Evolutionary conservation across 805 yeast species (phyloP).

Genomic region (Candida xiaguanensis): DNA sequence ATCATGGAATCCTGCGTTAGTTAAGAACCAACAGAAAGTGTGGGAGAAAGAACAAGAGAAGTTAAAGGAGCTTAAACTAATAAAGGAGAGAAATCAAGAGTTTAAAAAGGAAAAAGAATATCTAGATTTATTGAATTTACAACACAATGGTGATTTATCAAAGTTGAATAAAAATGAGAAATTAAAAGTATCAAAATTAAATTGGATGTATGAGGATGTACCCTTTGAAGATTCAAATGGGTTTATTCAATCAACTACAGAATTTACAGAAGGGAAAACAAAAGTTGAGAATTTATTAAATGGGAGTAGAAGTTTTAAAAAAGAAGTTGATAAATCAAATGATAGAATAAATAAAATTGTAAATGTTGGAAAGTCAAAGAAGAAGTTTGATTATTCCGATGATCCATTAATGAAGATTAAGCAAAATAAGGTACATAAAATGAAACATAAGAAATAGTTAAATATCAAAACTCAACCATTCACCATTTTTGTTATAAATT

Average conservation of each 20-base stretch:
- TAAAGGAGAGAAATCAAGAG: conserved; percentile 62
- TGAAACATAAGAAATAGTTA: conserved; percentile 6
- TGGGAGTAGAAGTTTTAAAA: conserved; percentile 47
- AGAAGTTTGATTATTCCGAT: conserved; percentile 16
- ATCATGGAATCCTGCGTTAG: conserved; percentile 92
- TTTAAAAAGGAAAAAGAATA: conserved; percentile 58
- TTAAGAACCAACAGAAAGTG: conserved; percentile 80
- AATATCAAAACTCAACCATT: too few relatives aligned
- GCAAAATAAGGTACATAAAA: conserved; percentile 2
- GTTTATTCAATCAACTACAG: conserved; percentile 30
- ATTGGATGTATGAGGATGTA: conserved; percentile 83
- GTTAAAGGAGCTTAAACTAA: conserved; percentile 62
- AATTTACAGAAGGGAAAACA: conserved; percentile 27
- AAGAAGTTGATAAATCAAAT: conserved; percentile 5
- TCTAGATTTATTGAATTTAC: conserved; percentile 49
- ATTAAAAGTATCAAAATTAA: conserved; percentile 48
- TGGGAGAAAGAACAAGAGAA: conserved; percentile 81
- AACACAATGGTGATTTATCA: conserved; percentile 28
- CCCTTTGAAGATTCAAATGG: conserved; percentile 37
- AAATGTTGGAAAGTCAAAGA: conserved; percentile 15
- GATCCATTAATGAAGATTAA: conserved; percentile 51
- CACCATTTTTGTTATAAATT: conserved; percentile 19
- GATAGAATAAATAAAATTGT: conserved; percentile 24
- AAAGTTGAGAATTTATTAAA: conserved; percentile 50
- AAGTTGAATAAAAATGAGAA: conserved; percentile 29